A percentile compares a stretch with the other conserved stretches of the same genome.
phyloP scores from a whole-genome alignment of 306 rosid species.

The Prunus mongolica region DNA sequence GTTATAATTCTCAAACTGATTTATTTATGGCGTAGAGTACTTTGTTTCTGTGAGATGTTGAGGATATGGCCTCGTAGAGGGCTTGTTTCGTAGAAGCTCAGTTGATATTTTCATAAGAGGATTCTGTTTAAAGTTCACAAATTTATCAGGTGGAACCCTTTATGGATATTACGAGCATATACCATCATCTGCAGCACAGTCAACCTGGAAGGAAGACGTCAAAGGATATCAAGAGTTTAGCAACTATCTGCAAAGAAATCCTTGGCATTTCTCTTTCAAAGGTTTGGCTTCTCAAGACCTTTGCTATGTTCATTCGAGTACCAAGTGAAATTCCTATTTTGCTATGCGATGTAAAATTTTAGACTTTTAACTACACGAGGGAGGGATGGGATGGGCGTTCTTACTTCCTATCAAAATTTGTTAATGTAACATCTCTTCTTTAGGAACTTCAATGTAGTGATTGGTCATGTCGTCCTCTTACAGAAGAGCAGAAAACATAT shows the following conservation, averaged over 20 bases:
- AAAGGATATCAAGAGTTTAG: constrained; percentile 66
- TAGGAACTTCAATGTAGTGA: constrained; percentile 99
- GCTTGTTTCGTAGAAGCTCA: not conserved
- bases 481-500: constrained; percentile 79
- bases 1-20: no score
- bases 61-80: no score
- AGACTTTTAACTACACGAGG: not conserved
- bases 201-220: constrained; percentile 54
- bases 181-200: constrained; percentile 59
- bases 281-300: constrained; percentile 45
- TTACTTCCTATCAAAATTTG: constrained; percentile 21
- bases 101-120: not conserved
- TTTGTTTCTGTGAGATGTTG: no score
- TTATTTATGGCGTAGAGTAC: no score
- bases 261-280: constrained; percentile 73
- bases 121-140: not conserved
- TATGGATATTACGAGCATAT: constrained; percentile 65
- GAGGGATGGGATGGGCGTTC: constrained; percentile 8
- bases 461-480: constrained; percentile 92
- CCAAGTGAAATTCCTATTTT: not conserved
- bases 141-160: constrained; percentile 69
- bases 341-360: not conserved
- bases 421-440: constrained; percentile 41
- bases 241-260: constrained; percentile 69
- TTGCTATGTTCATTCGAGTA: not conserved